phyloP scores from a whole-genome alignment of 495 filamentous ascomycete genomes.

The Bacidia rubella region DNA sequence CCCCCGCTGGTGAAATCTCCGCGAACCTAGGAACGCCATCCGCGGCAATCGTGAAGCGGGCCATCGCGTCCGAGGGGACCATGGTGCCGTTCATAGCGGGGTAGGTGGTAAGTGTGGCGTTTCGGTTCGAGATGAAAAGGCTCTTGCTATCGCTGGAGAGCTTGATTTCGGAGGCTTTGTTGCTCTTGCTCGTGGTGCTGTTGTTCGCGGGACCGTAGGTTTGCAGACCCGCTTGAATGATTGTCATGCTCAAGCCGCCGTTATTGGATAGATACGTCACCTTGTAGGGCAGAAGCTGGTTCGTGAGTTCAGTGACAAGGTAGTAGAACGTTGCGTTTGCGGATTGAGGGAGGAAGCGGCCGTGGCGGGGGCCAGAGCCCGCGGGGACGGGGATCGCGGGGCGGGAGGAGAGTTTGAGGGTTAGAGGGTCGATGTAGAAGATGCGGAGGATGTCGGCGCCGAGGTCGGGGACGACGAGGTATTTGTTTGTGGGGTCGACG shows the following conservation, averaged over 20 bases:
- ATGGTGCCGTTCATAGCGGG: not conserved
- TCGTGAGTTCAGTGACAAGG: slow-evolving; percentile 47
- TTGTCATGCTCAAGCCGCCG: slow-evolving; percentile 29
- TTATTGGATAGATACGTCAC: slow-evolving; percentile 36
- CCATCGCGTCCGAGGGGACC: not conserved
- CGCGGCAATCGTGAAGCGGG: not conserved
- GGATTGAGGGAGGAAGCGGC: slow-evolving; percentile 36
- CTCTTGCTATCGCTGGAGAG: slow-evolving; percentile 3
- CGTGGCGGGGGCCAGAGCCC: slow-evolving; percentile 58
- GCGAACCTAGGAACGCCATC: not conserved
- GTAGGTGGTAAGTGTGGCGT: slow-evolving; percentile 19
- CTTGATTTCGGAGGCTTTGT: slow-evolving; percentile 27
- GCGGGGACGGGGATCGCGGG: slow-evolving; percentile 21
- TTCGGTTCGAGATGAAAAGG: slow-evolving; percentile 33
- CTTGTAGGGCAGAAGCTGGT: slow-evolving; percentile 42
- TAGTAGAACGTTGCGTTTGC: slow-evolving; percentile 41
- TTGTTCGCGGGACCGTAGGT: slow-evolving; percentile 19
- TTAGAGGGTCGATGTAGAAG: slow-evolving; percentile 27
- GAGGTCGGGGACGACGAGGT: slow-evolving; percentile 55
- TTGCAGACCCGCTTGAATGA: slow-evolving; percentile 20
- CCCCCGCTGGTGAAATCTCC: not conserved
- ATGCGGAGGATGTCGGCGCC: slow-evolving; percentile 58
- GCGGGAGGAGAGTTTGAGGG: slow-evolving; percentile 8
- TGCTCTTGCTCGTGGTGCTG: slow-evolving; percentile 20
- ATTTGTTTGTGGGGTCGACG: slow-evolving; percentile 54